Base-by-base conservation (phyloP, 768 basidiomycete species). In the Lactarius pseudohatsudake region DNA sequence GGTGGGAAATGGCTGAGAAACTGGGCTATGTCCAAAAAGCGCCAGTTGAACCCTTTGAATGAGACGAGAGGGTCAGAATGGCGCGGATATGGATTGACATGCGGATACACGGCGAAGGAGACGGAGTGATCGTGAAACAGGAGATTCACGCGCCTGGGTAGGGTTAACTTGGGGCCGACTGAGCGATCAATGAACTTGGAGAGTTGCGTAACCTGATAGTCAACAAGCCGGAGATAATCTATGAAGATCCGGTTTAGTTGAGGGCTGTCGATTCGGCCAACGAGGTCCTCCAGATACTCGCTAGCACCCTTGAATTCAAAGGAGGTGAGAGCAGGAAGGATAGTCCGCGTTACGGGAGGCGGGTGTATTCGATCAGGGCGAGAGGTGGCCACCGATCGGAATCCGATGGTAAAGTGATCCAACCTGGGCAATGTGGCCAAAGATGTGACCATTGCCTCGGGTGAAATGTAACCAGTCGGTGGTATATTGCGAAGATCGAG, bases 201-300 rank as follows among this genome's bases (percentile, higher is more conserved):
- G 5, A 32, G 34, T 18, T 11, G 38, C 10, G 41, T 7, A 4
- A 36, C 30, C 16, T 16, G 2, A 7, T 38, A 28, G 22, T 26
- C 50, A 6, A 47, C 10, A 15, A 32, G 30, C 16, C 11, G 8
- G 7, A 41, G 15, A 20, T 54, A 62, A 3, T 5, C 2, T 40
- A 62, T 40, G 1, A 0, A 2, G 38, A 40, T 4, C 1, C 3
- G 0, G 18, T 30, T 3, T 4, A 62, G 61, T 5, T 4, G 8
- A 7, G 61, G 61, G 15, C 15, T 5, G 20, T 62, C 61, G 6
- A 62, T 40, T 8, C 5, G 22, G 26, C 38, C 11, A 0, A 32
- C 38, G 1, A 62, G 38, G 38, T 56, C 38, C 40, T 62, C 61
- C 13, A 56, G 32, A 30, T 62, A 62, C 13, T 62, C 54, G 18